Percentiles rank a stretch among this genome's conserved stretches.
Evolutionary conservation across 1,284 basidiomycete species (phyloP).

Genomic region (Phellopilus nigrolimitatus): DNA sequence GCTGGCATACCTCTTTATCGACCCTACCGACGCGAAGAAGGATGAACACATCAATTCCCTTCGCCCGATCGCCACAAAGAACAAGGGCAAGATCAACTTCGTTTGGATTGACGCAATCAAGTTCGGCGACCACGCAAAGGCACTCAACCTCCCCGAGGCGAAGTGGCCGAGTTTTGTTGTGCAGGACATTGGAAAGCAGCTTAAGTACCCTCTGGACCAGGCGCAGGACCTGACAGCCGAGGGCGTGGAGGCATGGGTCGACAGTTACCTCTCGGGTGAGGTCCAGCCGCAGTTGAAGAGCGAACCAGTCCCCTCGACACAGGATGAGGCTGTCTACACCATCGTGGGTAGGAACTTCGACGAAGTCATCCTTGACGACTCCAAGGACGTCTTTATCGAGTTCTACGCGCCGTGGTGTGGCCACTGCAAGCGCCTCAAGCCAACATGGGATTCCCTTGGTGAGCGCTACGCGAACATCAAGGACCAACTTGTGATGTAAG

Average conservation of each 20-base stretch:
- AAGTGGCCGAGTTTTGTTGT: conserved; percentile 95
- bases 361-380: conserved; percentile 77
- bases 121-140: conserved; percentile 94
- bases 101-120: conserved; percentile 97
- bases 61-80: conserved; percentile 72
- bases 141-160: conserved; percentile 79
- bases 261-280: conserved; percentile 66
- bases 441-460: conserved; percentile 89
- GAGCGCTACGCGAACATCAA: conserved; percentile 78
- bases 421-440: conserved; percentile 95
- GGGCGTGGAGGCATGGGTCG: conserved; percentile 57
- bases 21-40: conserved; percentile 69
- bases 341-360: conserved; percentile 93
- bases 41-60: conserved; percentile 67
- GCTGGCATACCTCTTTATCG: conserved; percentile 93
- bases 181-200: conserved; percentile 78
- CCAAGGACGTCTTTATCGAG: conserved; percentile 95
- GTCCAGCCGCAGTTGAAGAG: conserved; percentile 88
- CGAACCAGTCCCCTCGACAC: conserved; percentile 78
- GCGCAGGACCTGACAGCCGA: conserved; percentile 53
- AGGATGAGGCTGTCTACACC: conserved; percentile 80
- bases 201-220: conserved; percentile 89
- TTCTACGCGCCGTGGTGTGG: conserved; percentile 98
- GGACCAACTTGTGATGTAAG: conserved; percentile 81
- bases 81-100: conserved; percentile 91